phyloP scores from a whole-genome alignment of 73 alveolate genomes.

The Paramecium biaurelia region DNA sequence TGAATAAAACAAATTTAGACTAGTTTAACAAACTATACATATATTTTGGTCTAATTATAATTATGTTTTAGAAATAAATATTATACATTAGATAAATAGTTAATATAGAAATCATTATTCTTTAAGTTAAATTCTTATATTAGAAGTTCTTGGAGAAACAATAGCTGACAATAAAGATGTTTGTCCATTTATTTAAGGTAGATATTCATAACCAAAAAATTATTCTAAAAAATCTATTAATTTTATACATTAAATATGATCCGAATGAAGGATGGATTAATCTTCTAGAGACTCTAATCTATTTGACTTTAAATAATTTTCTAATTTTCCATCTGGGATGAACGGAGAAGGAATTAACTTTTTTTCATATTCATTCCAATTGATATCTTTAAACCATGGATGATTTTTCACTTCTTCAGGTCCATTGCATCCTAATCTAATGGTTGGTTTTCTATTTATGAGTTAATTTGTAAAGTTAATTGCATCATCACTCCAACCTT shows the following conservation, averaged over 20 bases:
- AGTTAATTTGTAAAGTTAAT: constrained; percentile 91
- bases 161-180: background rate
- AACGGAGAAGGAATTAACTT: constrained; percentile 89
- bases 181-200: background rate
- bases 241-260: background rate
- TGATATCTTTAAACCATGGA: constrained; percentile 83
- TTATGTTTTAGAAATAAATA: background rate
- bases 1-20: too few relatives aligned
- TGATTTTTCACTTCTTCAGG: constrained; percentile 85
- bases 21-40: too few relatives aligned
- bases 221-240: background rate
- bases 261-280: background rate
- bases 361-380: constrained; percentile 84
- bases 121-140: background rate
- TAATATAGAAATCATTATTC: background rate
- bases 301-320: constrained; percentile 16
- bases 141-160: background rate
- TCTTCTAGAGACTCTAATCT: constrained; percentile 1
- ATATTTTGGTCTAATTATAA: too few relatives aligned
- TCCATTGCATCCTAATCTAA: constrained; percentile 89
- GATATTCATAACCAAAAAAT: background rate
- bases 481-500: constrained; percentile 93
- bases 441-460: constrained; percentile 81
- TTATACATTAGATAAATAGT: background rate
- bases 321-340: constrained; percentile 40